A percentile compares a stretch with the other conserved stretches of the same genome.
Conservation (phyloP, 148 eudicot genomes). For the Camellia granthamiana region DNA sequence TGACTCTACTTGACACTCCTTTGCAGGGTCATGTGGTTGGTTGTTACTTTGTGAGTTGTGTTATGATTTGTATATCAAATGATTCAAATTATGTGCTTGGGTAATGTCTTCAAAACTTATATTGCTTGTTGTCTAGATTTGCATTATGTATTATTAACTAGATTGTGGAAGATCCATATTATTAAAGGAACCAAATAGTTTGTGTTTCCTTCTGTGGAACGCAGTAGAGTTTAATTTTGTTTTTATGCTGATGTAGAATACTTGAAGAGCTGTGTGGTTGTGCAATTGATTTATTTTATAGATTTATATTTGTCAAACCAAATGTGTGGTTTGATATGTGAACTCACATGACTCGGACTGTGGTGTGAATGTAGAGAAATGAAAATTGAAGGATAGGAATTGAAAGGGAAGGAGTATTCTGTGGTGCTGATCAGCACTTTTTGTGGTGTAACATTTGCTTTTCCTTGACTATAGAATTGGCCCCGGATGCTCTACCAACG, state of each 20-base stretch:
- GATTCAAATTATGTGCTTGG: conserved; percentile 14
- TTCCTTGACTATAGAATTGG: not conserved
- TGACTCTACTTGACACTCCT: conserved; percentile 8
- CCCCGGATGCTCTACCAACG: not conserved
- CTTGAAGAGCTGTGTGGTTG: not conserved
- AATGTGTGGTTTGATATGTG: not conserved
- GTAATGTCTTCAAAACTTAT: not conserved
- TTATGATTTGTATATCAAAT: conserved; percentile 21
- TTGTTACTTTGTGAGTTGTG: conserved; percentile 6
- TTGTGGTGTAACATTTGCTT: conserved; percentile 6
- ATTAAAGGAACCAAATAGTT: not conserved
- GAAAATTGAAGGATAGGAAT: conserved; percentile 1
- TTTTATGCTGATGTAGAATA: not conserved
- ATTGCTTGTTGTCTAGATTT: conserved; percentile 8
- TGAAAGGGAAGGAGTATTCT: not conserved
- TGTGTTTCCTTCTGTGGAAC: conserved; percentile 3
- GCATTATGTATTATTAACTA: conserved; percentile 14
- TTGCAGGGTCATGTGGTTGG: not conserved
- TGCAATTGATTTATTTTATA: not conserved
- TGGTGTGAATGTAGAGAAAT: not conserved
- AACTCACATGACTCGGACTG: not conserved
- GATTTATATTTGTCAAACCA: not conserved
- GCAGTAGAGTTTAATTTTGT: not conserved
- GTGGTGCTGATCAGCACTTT: conserved; percentile 6
- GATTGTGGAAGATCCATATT: not conserved